Evolutionary conservation across 495 filamentous ascomycete genomes (phyloP).

Genomic region (Friedmanniomyces simplex): DNA sequence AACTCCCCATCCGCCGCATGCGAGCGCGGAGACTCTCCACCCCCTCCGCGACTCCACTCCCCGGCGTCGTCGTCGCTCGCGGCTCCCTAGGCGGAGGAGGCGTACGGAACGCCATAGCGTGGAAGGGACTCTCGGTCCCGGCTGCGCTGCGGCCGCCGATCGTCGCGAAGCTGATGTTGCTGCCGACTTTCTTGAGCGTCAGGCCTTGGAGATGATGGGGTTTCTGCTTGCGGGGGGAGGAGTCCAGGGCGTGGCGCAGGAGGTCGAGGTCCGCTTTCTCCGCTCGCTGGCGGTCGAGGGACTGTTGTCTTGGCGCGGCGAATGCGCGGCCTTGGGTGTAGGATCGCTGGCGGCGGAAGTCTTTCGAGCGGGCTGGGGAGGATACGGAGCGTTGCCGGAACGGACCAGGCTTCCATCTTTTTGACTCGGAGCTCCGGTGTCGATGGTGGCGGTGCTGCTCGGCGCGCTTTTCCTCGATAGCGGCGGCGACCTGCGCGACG

Average conservation of each 20-base stretch:
- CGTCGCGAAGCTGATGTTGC: constrained; percentile 11
- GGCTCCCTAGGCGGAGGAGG: not conserved
- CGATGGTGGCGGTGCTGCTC: constrained; percentile 4
- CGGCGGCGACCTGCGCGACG: constrained; percentile 44
- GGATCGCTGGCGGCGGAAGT: constrained; percentile 22
- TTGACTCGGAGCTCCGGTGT: not conserved
- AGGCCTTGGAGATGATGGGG: constrained; percentile 5
- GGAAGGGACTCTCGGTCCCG: not conserved
- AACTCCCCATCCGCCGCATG: constrained; percentile 9
- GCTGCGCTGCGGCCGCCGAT: not conserved
- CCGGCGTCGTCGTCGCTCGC: not conserved
- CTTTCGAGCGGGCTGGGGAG: constrained; percentile 1
- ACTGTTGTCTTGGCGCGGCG: constrained; percentile 32
- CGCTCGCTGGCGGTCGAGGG: constrained; percentile 28
- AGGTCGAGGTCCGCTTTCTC: constrained; percentile 26
- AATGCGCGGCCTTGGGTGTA: constrained; percentile 34
- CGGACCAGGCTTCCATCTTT: not conserved
- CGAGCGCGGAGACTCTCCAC: constrained; percentile 9
- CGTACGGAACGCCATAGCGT: not conserved
- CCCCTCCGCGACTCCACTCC: not conserved
- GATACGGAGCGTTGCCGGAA: constrained; percentile 13
- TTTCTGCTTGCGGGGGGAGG: constrained; percentile 26
- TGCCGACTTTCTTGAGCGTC: constrained; percentile 3
- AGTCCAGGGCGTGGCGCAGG: constrained; percentile 25
- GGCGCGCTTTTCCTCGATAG: constrained; percentile 42